phyloP scores from a whole-genome alignment of 108 stramenopile genomes.

The Cylindrotheca fusiformis region DNA sequence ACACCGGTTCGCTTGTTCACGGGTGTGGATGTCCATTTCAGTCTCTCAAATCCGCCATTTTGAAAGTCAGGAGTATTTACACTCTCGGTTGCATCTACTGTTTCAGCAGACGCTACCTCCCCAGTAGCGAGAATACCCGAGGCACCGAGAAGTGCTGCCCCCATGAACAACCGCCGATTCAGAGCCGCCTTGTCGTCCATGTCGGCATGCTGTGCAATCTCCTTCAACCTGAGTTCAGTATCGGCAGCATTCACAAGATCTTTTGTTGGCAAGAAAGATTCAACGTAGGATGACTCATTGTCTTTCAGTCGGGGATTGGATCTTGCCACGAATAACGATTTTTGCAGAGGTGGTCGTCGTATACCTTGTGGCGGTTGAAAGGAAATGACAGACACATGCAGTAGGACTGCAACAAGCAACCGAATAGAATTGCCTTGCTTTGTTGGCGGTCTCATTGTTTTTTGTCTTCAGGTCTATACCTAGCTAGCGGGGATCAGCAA shows the following conservation, averaged over 20 bases:
- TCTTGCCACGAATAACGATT: no score
- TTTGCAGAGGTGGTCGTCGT: no score
- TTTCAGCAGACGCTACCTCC: not conserved
- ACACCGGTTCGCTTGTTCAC: slow-evolving; percentile 78
- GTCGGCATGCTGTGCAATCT: not conserved
- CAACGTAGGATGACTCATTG: no score
- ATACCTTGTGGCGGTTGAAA: no score
- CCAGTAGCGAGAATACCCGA: not conserved
- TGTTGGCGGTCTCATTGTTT: no score
- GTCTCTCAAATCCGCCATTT: slow-evolving; percentile 17
- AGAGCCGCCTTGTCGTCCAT: not conserved
- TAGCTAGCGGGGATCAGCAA: no score
- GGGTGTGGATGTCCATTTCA: slow-evolving; percentile 54
- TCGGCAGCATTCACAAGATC: not conserved
- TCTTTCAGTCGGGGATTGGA: no score
- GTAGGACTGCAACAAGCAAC: no score
- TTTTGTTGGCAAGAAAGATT: no score
- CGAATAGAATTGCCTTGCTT: no score
- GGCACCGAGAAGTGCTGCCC: slow-evolving; percentile 1
- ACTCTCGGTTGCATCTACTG: not conserved
- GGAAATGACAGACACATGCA: no score
- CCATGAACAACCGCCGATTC: slow-evolving; percentile 9
- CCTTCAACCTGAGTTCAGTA: not conserved
- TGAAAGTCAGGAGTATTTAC: not conserved
- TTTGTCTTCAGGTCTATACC: no score